phyloP scores from a whole-genome alignment of 129 eudicot genomes.

The Logfia minima region DNA sequence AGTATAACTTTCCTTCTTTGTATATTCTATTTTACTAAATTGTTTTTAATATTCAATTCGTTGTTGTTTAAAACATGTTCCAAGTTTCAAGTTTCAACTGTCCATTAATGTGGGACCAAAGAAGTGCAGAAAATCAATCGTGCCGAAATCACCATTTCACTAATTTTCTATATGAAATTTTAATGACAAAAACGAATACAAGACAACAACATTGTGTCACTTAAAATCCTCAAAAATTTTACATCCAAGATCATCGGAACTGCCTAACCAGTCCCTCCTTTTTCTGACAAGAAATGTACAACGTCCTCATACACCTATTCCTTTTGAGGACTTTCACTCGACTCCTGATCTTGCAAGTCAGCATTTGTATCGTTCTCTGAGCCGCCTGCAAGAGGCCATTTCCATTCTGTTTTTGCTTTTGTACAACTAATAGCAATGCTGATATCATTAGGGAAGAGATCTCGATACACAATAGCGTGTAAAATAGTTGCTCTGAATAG shows the following conservation, averaged over 20 bases:
- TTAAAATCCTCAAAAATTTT: slow-evolving; percentile 5
- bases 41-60: too few species aligned
- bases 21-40: too few species aligned
- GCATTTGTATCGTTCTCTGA: background rate
- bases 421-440: slow-evolving; percentile 5
- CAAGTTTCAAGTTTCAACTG: too few species aligned
- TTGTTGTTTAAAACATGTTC: too few species aligned
- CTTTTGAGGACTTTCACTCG: background rate
- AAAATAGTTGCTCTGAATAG: background rate
- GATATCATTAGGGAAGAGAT: slow-evolving; percentile 15
- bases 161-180: slow-evolving; percentile 5
- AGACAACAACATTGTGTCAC: slow-evolving; percentile 8
- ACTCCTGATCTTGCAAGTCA: background rate
- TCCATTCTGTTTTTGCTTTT: slow-evolving; percentile 4
- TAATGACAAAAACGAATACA: slow-evolving; percentile 13
- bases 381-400: background rate
- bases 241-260: slow-evolving; percentile 15
- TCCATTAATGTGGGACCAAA: too few species aligned
- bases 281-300: slow-evolving; percentile 15
- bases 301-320: background rate
- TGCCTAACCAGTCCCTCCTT: slow-evolving; percentile 12
- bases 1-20: too few species aligned
- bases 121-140: background rate
- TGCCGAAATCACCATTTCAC: slow-evolving; percentile 3
- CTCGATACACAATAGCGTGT: slow-evolving; percentile 3